Base-by-base conservation (phyloP, 345 rosid genomes). In the Hirschfeldia incana region DNA sequence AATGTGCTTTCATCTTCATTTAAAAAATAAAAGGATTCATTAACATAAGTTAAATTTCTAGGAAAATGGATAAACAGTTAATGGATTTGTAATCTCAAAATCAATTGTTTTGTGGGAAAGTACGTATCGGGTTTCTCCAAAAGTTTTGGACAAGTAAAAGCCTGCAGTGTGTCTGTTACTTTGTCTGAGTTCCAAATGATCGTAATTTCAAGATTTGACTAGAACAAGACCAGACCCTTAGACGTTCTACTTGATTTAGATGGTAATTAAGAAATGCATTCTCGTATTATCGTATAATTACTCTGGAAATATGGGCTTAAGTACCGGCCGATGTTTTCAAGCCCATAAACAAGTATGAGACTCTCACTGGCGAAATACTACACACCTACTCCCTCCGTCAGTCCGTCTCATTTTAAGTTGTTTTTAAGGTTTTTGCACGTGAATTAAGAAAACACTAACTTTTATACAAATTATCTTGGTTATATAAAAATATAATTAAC, bases 111-210 rank as follows among this genome's bases (percentile, higher is more conserved):
- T 46, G 57, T 49, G 57, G n/a, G 57, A 13, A 79, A 73, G 26
- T n/a, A 73, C 74, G 82, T 37, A 37, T 74, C 74, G 75, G 82
- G 75, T 74, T 74, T 74, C 75, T 49, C 82, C 34, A 79, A 59
- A 78, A 60, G 64, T 66, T 78, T 68, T 51, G 70, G 75, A 74
- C 60, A 67, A 68, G 66, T 74, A 74, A 51, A 68, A 61, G 75
- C 82, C 78, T 79, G 65, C 78, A 67, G 78, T 74, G 78, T 79
- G 78, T 79, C 70, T 74, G 66, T 74, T 74, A 67, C 46, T 60
- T 62, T 79, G 75, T 79, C 82, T 74, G 39, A 61, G 12, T 29
- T 74, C 73, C 39, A 67, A 61, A 60, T 67, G 6, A 49, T 13
- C 15, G 57, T 49, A 49, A 49, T 49, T 39, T 46, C n/a, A 49